Base-by-base conservation (phyloP, 495 filamentous ascomycete genomes). In the Penicillium chermesinum region DNA sequence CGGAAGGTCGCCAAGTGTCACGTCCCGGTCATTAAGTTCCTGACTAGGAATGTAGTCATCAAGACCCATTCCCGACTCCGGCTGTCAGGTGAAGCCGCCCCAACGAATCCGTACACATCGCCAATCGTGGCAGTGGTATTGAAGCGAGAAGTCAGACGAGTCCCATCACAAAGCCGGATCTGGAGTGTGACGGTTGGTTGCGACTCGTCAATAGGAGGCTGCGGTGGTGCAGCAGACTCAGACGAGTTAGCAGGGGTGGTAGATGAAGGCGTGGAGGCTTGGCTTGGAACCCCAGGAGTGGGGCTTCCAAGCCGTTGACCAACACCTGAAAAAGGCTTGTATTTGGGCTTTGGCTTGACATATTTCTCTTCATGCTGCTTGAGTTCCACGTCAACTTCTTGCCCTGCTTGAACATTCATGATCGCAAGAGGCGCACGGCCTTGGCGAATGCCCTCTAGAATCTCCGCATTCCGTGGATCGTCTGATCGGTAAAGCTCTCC, bases 31-130 rank as follows among this genome's bases (percentile, higher is more conserved):
- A 15, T 72, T 85, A 42, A 96, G 78, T 55, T 97, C 91, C 69
- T 89, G 95, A 66, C 84, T 96, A 94, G 93, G 65, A 97, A 97
- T 0, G 94, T 97, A 1, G 93, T 98, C 62, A 95, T 91, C 45
- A 98, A 64, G 7, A 86, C 84, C 78, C 89, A 98, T 9, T 72
- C 55, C 15, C 91, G 77, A 35, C 65, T 58, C 41, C 70, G 73
- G 48, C 80, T 76, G 9, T 68, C 70, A 0, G 84, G 66, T 36
- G 77, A 87, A 5, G 89, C 78, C 2, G 81, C 78, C 38, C 79
- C 65, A 49, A 98, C 83, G 60, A 97, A 97, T 13, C 76, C 70
- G 62, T 96, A 96, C 19, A 98, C 83, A 56, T 96, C 89, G 19
- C 86, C 89, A 46, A 98, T 80, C 0, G 91, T 97, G 53, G 95